Evolutionary conservation across 208 protist genomes (phyloP), one percentile per base, ranked within the genome.

Genomic region (Wallacemonas sp.): DNA sequence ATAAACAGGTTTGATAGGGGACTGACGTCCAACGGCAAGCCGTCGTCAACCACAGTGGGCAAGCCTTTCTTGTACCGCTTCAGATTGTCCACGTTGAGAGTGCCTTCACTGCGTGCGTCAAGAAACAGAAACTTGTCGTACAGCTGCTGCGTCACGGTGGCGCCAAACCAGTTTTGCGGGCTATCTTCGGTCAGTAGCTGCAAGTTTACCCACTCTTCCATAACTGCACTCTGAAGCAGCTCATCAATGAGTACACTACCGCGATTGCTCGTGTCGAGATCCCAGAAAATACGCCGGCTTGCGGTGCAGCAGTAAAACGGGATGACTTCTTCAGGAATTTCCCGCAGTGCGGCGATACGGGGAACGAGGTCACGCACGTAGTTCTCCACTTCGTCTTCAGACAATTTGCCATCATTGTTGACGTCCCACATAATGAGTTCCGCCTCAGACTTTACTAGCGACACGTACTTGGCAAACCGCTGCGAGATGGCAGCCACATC

Each of bases 301-400:
- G 81, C 91, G 12, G 94, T 85, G 68, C 86, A 96, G 65, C 90
- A 89, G 77, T 98, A 98, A 64, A 96, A 95, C 6, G 84, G 86
- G 19, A 91, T 49, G 21, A 96, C 68, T 27, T 86, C 74, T 27
- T 86, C 79, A 2, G 65, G 45, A 36, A 93, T 56, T 4, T 70
- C 62, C n/a, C 68, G 65, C 51, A 98, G 68, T 28, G 83, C 90
- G 34, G 73, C 83, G 1, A 96, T 86, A 24, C 80, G 77, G 0
- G 90, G 81, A 12, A 91, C 79, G 9, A 94, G 70, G 51, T 94
- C 79, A 1, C 72, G 67, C 33, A 97, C 84, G 75, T 93, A 97
- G 60, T 70, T 84, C 66, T 97, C 91, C 58, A 98, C 62, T 54
- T 98, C 91, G 49, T 91, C 75, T 65, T 97, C 91, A 0, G 85